Evolutionary conservation across 2,329 filamentous ascomycete species (phyloP), one percentile per base, ranked within the genome.

Genomic region (Epichloe gansuensis): DNA sequence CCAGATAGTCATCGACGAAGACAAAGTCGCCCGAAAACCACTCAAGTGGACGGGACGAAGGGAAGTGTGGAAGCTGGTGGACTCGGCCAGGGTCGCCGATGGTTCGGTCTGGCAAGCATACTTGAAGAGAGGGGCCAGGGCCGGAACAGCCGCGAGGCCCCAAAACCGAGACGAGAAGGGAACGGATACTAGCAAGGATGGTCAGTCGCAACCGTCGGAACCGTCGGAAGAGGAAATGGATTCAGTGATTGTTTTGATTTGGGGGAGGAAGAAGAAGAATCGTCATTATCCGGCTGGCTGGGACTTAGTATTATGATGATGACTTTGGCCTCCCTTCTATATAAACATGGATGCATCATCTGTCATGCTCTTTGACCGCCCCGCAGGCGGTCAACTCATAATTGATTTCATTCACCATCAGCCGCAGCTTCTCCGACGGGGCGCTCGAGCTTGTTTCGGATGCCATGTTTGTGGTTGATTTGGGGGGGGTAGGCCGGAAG

Each of bases 21-120:
- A 57, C 12, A 59, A 58, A 0, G 53, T 54, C 17, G 62, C 65
- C 23, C 58, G 62, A 21, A 66, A 63, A 50, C 58, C 65, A 21
- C 52, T 72, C 11, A 61, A 62, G 21, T 69, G 67, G 66, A 64
- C 58, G 4, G 70, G 67, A 9, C 54, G 59, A 1, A 64, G 64
- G 25, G 66, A 66, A 27, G 66, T 68, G 4, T 76, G 71, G 71
- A 56, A 54, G 35, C 57, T 75, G 51, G 52, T 73, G 42, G 71
- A 75, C 56, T 64, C 70, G 11, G 61, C 60, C 4, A 56, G 62
- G 1, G 63, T 62, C 3, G 56, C 62, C 2, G 57, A 64, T 17
- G 70, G 71, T 8, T 63, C 66, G 42, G 68, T 75, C 2, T 71
- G 71, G 71, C 73, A 75, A 63, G 71, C 70, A 0, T 76, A 75